Base-by-base conservation (phyloP, 257 asterid species). In the Solanum microdontum region DNA sequence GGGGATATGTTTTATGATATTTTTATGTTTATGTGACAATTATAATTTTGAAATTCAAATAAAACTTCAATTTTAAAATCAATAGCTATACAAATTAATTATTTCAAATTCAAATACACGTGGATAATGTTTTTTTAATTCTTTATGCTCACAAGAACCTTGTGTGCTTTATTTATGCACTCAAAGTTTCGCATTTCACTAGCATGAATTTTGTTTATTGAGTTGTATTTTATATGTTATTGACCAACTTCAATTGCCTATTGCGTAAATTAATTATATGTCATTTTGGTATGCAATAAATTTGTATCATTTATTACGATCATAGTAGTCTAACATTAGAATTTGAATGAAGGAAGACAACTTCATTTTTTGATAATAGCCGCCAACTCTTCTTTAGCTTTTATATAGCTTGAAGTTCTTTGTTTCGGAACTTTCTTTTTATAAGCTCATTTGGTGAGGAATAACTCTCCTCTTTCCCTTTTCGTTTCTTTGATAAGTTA, bases 11-110 rank as follows among this genome's bases (percentile, higher is more conserved):
- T 6, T 55, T 45, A 15, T 17, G n/a, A 7, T 0, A 17, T 55
- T 17, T 17, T 6, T 0, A 2, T 55, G 4, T 6, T 1, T 1
- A 6, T 17, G n/a, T 15, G 9, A 55, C n/a, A 2, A 19, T 2
- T 17, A 6, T 17, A 17, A 17, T 0, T 48, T 48, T 2, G 0
- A 55, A 55, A 55, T 51, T 51, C 10, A 51, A 48, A 48, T 48
- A 45, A 32, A 55, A 55, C 1, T 55, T 17, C n/a, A 17, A 55
- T 0, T 17, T 17, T 6, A 15, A 17, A 55, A 55, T 6, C 64
- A 55, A 55, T 0, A 17, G 0, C 4, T 17, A 17, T 17, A 6
- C 0, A 55, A 51, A 51, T 55, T 55, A 55, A 55, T 55, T 15
- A 6, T 55, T 14, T 48, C 62, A 51, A 6, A 0, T 48, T 17